A percentile compares a stretch with the other conserved stretches of the same genome.
These are phyloP conservation scores for Dalbergia cultrata DNA, from an alignment of 306 rosid species.

Conservation along the genomic window DNA sequence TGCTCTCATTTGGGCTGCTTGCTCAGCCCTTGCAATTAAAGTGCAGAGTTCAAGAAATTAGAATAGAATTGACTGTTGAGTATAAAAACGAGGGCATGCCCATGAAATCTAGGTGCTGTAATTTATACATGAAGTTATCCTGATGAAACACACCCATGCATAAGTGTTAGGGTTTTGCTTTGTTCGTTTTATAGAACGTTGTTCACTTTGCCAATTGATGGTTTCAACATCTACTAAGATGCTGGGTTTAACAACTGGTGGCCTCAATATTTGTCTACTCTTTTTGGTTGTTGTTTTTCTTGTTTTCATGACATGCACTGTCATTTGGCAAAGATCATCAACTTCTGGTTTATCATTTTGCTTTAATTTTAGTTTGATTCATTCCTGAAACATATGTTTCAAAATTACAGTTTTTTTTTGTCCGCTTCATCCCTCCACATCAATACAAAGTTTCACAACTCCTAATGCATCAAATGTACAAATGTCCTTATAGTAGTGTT, in stretches of 20 bases:
- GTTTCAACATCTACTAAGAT: background rate
- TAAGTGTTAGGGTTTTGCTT: constrained; percentile 24
- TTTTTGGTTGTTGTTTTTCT: constrained; percentile 4
- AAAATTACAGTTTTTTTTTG: background rate
- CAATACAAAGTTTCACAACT: background rate
- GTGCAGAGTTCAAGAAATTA: background rate
- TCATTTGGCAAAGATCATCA: background rate
- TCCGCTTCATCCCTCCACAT: background rate
- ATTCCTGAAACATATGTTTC: background rate
- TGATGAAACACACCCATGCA: constrained; percentile 18
- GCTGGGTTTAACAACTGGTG: background rate
- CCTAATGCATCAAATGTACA: background rate
- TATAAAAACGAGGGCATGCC: background rate
- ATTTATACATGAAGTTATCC: constrained; percentile 6
- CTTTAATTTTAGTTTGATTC: constrained; percentile 1
- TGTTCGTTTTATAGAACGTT: background rate
- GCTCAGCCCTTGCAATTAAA: constrained; percentile 1
- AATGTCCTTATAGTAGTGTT: background rate
- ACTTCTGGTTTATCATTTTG: constrained; percentile 11
- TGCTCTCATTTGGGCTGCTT: constrained; percentile 11
- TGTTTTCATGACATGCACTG: constrained; percentile 2
- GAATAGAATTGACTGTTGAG: background rate
- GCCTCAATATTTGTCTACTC: background rate
- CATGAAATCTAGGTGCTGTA: constrained; percentile 1
- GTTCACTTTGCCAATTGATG: background rate